Percentiles rank a stretch among this genome's conserved stretches.
Conservation (phyloP, 139 green algal species). For the Coelastrella sp. region DNA sequence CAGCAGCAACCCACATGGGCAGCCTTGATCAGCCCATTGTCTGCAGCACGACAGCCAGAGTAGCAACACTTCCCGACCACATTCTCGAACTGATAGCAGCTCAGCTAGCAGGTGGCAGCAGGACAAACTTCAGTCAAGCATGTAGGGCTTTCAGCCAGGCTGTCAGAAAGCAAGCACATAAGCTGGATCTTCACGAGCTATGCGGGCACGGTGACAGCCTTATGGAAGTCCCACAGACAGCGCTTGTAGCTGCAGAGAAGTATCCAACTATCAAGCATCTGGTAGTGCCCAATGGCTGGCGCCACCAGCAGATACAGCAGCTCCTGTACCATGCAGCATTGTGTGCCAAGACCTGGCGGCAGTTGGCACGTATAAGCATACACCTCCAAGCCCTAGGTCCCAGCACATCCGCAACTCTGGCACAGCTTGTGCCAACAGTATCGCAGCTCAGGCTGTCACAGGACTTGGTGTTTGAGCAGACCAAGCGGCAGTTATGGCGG, state of each 20-base stretch:
- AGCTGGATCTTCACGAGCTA: slow-evolving; percentile 24
- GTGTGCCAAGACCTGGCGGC: neutral
- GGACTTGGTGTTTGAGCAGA: slow-evolving; percentile 38
- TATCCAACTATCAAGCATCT: neutral
- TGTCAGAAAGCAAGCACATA: neutral
- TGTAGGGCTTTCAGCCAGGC: slow-evolving; percentile 16
- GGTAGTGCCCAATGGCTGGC: slow-evolving; percentile 10
- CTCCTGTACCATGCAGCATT: neutral
- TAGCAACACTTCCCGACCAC: slow-evolving; percentile 22
- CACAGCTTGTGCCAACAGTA: neutral
- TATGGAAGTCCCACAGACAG: neutral
- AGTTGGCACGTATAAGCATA: neutral
- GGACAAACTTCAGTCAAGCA: neutral
- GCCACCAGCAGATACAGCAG: neutral
- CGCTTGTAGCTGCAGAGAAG: neutral
- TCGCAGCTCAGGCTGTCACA: slow-evolving; percentile 20
- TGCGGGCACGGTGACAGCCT: neutral
- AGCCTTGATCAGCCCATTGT: neutral
- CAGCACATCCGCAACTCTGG: neutral
- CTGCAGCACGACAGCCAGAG: neutral
- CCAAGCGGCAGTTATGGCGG: slow-evolving; percentile 15
- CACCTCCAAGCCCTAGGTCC: slow-evolving; percentile 23
- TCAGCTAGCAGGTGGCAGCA: neutral
- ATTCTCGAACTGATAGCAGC: neutral
- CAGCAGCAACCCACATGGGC: neutral